Conservation (phyloP, 345 rosid species). For the Eucalyptus curtisii region DNA sequence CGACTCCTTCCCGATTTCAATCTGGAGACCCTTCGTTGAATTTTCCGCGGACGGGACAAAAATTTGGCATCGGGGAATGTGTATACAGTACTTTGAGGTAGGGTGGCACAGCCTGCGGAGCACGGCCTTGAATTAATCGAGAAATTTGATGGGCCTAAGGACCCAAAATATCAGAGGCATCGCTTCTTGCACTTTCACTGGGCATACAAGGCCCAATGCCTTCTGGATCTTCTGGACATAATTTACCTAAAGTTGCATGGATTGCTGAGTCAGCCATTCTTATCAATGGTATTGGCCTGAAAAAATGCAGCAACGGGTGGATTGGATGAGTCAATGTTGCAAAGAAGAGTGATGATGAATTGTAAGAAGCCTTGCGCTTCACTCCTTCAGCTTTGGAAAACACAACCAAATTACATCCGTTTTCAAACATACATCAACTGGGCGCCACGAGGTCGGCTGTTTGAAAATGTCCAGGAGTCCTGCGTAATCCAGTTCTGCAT, state of each 20-base stretch:
- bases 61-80: not conserved
- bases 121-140: not conserved
- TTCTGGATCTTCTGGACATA: not conserved
- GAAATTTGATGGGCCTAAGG: not conserved
- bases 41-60: not conserved
- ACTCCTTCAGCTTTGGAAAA: not conserved
- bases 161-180: not conserved
- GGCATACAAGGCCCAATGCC: not conserved
- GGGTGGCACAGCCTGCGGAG: not conserved
- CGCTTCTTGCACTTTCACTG: not conserved
- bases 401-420: not conserved
- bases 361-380: not conserved
- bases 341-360: not conserved
- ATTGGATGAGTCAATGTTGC: not conserved
- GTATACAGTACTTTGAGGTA: not conserved
- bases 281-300: not conserved
- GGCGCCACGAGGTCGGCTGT: not conserved
- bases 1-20: not conserved
- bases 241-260: not conserved
- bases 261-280: not conserved
- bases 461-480: not conserved
- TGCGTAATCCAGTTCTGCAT: not conserved
- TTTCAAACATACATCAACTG: not conserved
- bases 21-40: not conserved
- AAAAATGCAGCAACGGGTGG: not conserved